phyloP scores from a whole-genome alignment of 805 yeast genomes.

The Dipodascus geniculatus region DNA sequence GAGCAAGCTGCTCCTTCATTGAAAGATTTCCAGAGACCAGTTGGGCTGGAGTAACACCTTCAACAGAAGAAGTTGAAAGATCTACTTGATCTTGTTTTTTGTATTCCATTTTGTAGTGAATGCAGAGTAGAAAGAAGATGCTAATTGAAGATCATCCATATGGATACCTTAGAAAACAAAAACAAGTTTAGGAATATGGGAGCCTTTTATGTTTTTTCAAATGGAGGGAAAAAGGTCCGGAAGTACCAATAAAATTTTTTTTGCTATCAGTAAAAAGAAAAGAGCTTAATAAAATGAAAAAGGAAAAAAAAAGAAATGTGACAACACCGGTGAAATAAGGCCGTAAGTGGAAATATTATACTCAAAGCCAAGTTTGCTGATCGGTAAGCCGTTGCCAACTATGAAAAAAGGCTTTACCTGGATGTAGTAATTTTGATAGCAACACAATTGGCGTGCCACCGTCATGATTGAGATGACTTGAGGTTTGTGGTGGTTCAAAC shows the following conservation, averaged over 20 bases:
- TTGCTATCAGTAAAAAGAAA: too few relatives aligned
- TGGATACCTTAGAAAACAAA: background rate
- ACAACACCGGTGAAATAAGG: too few relatives aligned
- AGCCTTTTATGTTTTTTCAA: background rate
- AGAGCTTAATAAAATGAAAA: too few relatives aligned
- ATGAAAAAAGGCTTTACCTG: background rate
- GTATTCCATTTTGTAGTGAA: background rate
- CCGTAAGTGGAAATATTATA: background rate
- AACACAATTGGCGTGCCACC: too few relatives aligned
- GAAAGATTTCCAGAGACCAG: background rate
- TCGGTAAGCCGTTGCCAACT: background rate
- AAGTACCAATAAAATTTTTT: background rate
- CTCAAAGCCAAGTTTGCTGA: background rate
- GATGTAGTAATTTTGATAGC: too few relatives aligned
- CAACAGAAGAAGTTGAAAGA: background rate
- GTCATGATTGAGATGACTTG: too few relatives aligned
- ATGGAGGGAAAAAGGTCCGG: background rate
- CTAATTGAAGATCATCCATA: background rate
- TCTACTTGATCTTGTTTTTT: background rate
- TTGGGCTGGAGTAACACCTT: background rate
- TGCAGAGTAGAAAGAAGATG: background rate
- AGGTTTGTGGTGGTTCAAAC: too few relatives aligned
- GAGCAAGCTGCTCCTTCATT: background rate
- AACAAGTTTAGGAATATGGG: background rate
- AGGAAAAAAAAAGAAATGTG: too few relatives aligned